Percentiles rank a stretch among this genome's conserved stretches.
Evolutionary conservation across 179 eudicot genomes (phyloP).

Genomic region (Silene coronaria): DNA sequence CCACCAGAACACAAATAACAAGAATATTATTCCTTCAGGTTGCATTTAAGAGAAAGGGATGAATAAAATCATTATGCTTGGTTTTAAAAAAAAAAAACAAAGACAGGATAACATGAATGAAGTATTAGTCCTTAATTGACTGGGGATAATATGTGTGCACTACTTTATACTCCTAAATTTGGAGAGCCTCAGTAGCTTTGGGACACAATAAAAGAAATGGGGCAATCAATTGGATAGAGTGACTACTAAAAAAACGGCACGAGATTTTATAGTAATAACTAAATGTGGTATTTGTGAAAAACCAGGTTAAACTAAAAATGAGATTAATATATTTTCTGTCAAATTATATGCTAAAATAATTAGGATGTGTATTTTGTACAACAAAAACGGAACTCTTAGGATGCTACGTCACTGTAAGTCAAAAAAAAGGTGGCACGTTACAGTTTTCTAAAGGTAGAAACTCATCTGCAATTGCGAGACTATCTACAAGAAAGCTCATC

Average conservation of each 20-base stretch:
- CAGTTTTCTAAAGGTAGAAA: conserved; percentile 78
- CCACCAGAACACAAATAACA: not conserved
- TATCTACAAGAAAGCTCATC: conserved; percentile 57
- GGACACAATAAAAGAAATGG: too few species aligned
- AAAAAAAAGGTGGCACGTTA: conserved; percentile 34
- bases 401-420: conserved; percentile 23
- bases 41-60: not conserved
- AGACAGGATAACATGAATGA: not conserved
- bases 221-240: too few species aligned
- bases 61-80: not conserved
- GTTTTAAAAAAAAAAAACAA: not conserved
- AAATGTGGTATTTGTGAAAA: conserved; percentile 10
- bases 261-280: not conserved
- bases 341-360: conserved; percentile 20
- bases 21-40: not conserved
- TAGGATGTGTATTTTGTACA: conserved; percentile 37
- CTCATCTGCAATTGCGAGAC: conserved; percentile 83
- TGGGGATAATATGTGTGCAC: not conserved
- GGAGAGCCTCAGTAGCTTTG: too few species aligned
- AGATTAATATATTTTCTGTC: not conserved
- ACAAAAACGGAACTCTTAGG: conserved; percentile 24
- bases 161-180: too few species aligned
- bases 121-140: not conserved
- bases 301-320: not conserved
- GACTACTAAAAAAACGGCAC: not conserved